A percentile compares a stretch with the other conserved stretches of the same genome.
Evolutionary conservation across 1,284 basidiomycete genomes (phyloP).

Genomic region (Papiliotrema laurentii): DNA sequence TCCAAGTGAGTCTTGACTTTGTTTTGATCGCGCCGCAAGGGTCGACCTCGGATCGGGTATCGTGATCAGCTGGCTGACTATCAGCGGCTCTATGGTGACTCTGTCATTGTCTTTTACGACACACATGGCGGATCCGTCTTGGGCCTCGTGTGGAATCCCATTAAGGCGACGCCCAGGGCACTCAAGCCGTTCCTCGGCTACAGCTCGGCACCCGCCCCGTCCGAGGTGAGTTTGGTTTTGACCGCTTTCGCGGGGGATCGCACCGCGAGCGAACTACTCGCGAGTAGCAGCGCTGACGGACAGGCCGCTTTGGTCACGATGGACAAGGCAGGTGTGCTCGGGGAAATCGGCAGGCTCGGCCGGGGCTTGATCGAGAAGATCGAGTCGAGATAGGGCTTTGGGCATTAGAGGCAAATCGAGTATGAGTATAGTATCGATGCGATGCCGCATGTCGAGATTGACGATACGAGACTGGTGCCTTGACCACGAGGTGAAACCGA

Average conservation of each 20-base stretch:
- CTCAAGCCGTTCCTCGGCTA: constrained; percentile 83
- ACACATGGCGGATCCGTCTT: constrained; percentile 71
- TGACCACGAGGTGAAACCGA: too few relatives aligned
- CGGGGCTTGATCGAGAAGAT: constrained; percentile 62
- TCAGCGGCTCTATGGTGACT: constrained; percentile 70
- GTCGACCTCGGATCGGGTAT: constrained; percentile 3
- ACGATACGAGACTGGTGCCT: too few relatives aligned
- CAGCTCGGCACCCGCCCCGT: constrained; percentile 57
- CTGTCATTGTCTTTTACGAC: constrained; percentile 81
- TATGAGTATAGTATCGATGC: too few relatives aligned
- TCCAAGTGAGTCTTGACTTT: constrained; percentile 56
- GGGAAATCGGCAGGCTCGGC: constrained; percentile 76
- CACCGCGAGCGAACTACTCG: too few relatives aligned
- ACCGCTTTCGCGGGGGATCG: too few relatives aligned
- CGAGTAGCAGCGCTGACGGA: constrained; percentile 4
- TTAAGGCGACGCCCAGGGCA: constrained; percentile 50
- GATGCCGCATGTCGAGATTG: too few relatives aligned
- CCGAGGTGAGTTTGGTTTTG: constrained; percentile 18
- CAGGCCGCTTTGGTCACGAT: constrained; percentile 60
- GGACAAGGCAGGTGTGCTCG: constrained; percentile 65
- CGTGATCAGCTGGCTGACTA: constrained; percentile 2
- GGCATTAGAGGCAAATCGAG: too few relatives aligned
- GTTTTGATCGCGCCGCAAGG: background rate
- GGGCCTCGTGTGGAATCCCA: constrained; percentile 82
- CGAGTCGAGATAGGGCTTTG: constrained; percentile 10